Evolutionary conservation across 2,329 filamentous ascomycete genomes (phyloP), one percentile per base, ranked within the genome.

Genomic region (Sporothrix euskadiensis): DNA sequence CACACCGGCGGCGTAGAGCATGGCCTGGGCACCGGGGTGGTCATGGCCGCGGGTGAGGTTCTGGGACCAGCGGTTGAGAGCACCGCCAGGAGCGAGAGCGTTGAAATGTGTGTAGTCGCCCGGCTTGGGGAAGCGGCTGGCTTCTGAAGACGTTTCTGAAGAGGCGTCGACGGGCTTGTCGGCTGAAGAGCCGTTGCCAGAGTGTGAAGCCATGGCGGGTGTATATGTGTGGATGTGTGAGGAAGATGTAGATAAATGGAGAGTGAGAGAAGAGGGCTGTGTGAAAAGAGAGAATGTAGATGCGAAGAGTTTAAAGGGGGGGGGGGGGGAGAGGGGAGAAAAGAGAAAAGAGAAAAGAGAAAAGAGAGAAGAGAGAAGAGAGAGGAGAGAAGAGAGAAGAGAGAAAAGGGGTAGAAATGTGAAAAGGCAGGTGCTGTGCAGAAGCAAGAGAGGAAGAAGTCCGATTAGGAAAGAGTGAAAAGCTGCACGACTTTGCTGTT

Each of bases 1-100:
- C 47, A 98, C 92, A 32, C 95, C 95, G 9, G 95, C 94, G 16
- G 92, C 94, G 82, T 97, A 98, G 30, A 98, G 88, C 95, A 98
- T 98, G 57, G 95, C 94, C 91, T 94, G 93, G 65, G 95, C 94
- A 39, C 93, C 95, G 0, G 95, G 94, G 78, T 93, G 97, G 82
- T 97, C 94, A 90, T 97, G 93, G 73, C 88, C 92, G 73, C 88
- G 89, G 12, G 95, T 98, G 74, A 98, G 83, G 61, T 89, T 90
- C 22, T 93, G 89, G 4, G 94, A 97, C 88, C 93, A 97, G 75
- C 92, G 90, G 83, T 98, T 98, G 76, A 98, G 84, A 26, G 84
- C 78, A 1, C 85, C 86, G 16, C 86, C 86, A 0, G 87, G 81
- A 1, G 87, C 85, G 7, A 88, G 81, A 71, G 80, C 81, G 59